Evolutionary conservation across 176 grass and related monocot genomes (phyloP).

Genomic region (Musa beccarii): DNA sequence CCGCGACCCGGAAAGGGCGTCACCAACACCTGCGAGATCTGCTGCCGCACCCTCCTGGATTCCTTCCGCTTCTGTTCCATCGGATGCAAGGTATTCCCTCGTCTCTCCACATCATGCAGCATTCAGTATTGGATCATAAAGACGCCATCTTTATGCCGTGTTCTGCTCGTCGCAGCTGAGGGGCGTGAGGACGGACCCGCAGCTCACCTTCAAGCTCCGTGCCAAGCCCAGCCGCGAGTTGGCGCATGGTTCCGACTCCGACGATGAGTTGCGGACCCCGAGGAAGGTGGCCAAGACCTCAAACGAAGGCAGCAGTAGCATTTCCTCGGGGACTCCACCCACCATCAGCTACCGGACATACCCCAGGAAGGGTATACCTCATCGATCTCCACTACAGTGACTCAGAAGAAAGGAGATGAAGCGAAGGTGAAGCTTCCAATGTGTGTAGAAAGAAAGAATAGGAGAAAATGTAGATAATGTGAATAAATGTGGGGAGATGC

Average conservation of each 20-base stretch:
- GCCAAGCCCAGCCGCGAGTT: constrained; percentile 17
- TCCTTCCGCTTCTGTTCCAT: constrained; percentile 39
- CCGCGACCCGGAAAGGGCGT: constrained; percentile 31
- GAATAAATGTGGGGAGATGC: background rate
- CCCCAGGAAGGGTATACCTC: constrained; percentile 31
- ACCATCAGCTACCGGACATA: constrained; percentile 29
- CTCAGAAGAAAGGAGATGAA: background rate
- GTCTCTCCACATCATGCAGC: too few species aligned
- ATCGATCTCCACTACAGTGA: constrained; percentile 24
- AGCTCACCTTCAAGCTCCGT: constrained; percentile 27
- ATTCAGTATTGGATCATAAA: too few species aligned
- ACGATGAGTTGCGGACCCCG: constrained; percentile 20
- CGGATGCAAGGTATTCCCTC: constrained; percentile 29
- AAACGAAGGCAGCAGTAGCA: background rate
- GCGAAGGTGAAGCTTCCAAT: too few species aligned
- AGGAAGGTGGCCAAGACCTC: constrained; percentile 26
- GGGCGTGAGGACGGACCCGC: constrained; percentile 25
- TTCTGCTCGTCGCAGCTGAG: constrained; percentile 21
- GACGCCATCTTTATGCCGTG: too few species aligned
- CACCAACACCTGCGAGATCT: constrained; percentile 37
- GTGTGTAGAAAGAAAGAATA: too few species aligned
- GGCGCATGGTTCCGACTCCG: constrained; percentile 23
- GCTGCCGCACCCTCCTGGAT: constrained; percentile 30
- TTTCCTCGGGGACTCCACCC: constrained; percentile 35
- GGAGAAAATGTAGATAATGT: too few species aligned